Evolutionary conservation across 768 basidiomycete species (phyloP), one percentile per base, ranked within the genome.

Genomic region (Sarcodon aspratus): DNA sequence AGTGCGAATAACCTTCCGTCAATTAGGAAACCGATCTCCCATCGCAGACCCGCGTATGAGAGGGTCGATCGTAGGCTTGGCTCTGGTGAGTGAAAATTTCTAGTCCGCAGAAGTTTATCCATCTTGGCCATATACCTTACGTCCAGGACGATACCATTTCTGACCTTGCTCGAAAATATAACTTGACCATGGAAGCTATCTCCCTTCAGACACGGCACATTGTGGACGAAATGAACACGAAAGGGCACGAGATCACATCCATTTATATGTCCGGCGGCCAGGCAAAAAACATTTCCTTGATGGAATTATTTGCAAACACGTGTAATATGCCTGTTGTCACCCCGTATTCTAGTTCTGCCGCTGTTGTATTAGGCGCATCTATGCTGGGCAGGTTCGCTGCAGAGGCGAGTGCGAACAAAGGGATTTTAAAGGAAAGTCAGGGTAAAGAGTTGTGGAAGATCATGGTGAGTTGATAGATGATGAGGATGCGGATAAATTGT

Each of bases 21-120:
- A 21, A 18, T 44, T 35, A 93, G 93, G 95, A 36, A 99, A 99
- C 65, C 76, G 96, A 52, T 97, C 94, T 1, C 96, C 96, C 1
- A 80, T 98, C 42, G 95, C 95, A 2, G 96, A 99, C 62, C 75
- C 89, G n/a, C 80, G 76, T 47, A 96, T 98, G 95, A 75, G 86
- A 35, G 96, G 96, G 15, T 85, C 91, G 45, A 82, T 98, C 50
- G 73, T 82, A 48, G 96, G 96, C 32, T 76, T 98, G 43, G 75
- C 83, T 44, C 78, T 98, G 48, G 85, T 81, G 59, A 35, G 72
- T 61, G 3, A 13, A 6, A 2, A 33, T 33, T 3, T 9, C 40
- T n/a, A 6, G 40, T 13, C 21, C 5, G 5, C 5, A 27, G 13
- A 42, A 13, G 40, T 13, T 42, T 1, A 27, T 15, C 40, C 15